Conservation (phyloP, 345 rosid genomes). For the Sonneratia alba region DNA sequence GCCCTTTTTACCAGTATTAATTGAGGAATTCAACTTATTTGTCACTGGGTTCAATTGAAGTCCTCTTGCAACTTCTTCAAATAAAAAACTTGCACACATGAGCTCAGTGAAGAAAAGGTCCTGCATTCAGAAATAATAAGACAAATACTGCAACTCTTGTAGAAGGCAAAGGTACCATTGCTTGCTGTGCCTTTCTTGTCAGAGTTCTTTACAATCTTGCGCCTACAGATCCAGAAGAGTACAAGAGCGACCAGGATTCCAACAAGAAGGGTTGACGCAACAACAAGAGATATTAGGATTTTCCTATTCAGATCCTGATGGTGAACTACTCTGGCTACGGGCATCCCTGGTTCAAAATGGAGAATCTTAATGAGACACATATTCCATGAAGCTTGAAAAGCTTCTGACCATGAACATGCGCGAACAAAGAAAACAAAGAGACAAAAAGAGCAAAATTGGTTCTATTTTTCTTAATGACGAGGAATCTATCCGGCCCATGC, state of each 20-base stretch:
- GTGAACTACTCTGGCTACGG: conserved; percentile 45
- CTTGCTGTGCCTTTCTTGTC: conserved; percentile 29
- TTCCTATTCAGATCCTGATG: conserved; percentile 73
- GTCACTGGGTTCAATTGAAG: conserved; percentile 27
- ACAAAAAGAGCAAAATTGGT: neutral
- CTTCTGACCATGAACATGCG: no score
- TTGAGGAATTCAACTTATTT: conserved; percentile 23
- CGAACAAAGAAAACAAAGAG: neutral
- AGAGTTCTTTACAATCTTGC: conserved; percentile 32
- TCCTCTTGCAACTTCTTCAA: conserved; percentile 45
- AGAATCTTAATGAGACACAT: neutral
- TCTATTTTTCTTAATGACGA: neutral
- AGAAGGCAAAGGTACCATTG: conserved; percentile 28
- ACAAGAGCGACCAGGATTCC: conserved; percentile 39
- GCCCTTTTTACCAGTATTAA: conserved; percentile 35
- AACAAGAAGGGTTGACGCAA: conserved; percentile 58
- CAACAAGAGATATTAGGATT: conserved; percentile 64
- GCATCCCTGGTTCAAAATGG: conserved; percentile 36
- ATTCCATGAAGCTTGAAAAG: neutral
- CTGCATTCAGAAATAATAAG: neutral
- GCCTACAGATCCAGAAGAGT: conserved; percentile 57
- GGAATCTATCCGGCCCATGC: no score
- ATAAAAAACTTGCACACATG: neutral
- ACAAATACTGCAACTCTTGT: neutral
- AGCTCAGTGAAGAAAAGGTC: neutral